Percentiles rank a stretch among this genome's conserved stretches.
These are phyloP conservation scores for Mycena vitilis DNA, from an alignment of 768 basidiomycete species.

Conservation along the genomic window DNA sequence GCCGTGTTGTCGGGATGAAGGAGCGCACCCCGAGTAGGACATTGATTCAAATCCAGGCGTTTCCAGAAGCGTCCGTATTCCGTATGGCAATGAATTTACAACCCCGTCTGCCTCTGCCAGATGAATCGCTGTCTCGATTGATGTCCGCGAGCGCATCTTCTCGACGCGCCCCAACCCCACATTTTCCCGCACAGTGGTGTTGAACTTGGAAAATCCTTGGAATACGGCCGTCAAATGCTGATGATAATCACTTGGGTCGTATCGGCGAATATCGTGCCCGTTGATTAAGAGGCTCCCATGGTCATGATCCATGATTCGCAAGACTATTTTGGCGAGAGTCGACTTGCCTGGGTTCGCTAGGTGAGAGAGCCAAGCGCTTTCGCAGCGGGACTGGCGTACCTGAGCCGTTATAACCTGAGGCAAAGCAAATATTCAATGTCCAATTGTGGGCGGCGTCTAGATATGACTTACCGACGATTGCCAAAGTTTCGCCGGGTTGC, in stretches of 20 bases:
- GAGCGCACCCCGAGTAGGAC: constrained; percentile 55
- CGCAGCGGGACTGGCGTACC: constrained; percentile 56
- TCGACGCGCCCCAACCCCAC: constrained; percentile 85
- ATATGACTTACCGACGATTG: constrained; percentile 71
- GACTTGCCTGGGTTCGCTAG: constrained; percentile 73
- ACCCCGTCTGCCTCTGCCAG: constrained; percentile 79
- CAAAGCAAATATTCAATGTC: neutral
- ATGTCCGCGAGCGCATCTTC: constrained; percentile 64
- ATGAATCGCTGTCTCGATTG: constrained; percentile 73
- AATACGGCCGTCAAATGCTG: constrained; percentile 83
- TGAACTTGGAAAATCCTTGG: constrained; percentile 87
- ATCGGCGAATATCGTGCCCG: constrained; percentile 71
- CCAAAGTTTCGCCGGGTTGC: constrained; percentile 81
- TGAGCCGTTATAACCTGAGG: constrained; percentile 72
- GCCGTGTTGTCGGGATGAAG: constrained; percentile 64
- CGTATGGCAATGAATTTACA: constrained; percentile 74
- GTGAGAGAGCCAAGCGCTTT: constrained; percentile 30
- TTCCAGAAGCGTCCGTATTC: constrained; percentile 80
- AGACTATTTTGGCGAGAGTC: constrained; percentile 83
- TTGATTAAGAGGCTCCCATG: constrained; percentile 77
- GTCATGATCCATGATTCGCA: constrained; percentile 84
- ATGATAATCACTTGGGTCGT: constrained; percentile 79
- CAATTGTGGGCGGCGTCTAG: neutral
- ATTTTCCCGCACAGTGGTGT: constrained; percentile 82
- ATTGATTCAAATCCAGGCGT: constrained; percentile 68